A percentile compares a stretch with the other conserved stretches of the same genome.
phyloP scores from a whole-genome alignment of 1,284 basidiomycete species.

The Ustilago hordei region DNA sequence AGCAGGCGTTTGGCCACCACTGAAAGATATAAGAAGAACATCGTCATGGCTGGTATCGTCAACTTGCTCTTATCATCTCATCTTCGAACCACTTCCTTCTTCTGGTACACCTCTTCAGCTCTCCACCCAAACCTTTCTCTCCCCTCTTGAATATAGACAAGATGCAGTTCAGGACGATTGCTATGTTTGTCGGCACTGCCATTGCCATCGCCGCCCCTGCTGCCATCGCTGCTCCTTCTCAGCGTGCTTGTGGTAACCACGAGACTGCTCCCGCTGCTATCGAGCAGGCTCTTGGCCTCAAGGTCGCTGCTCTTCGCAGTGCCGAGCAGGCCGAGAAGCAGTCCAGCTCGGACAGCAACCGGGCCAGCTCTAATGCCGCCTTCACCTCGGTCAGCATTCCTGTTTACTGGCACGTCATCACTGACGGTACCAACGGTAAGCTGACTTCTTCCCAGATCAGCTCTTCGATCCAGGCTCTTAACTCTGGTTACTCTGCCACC shows the following conservation, averaged over 20 bases:
- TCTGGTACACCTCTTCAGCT: background rate
- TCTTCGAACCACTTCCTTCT: background rate
- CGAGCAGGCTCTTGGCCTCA: slow-evolving; percentile 24
- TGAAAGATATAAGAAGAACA: slow-evolving; percentile 1
- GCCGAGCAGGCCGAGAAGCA: background rate
- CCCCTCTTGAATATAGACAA: slow-evolving; percentile 7
- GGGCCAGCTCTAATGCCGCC: slow-evolving; percentile 4
- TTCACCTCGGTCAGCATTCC: slow-evolving; percentile 34
- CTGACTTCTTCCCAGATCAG: slow-evolving; percentile 33
- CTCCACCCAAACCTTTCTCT: background rate
- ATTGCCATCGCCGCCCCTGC: slow-evolving; percentile 23
- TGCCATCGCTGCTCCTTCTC: slow-evolving; percentile 18
- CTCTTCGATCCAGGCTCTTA: slow-evolving; percentile 73
- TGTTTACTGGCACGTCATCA: slow-evolving; percentile 54
- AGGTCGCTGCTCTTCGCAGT: slow-evolving; percentile 11
- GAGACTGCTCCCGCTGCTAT: slow-evolving; percentile 19
- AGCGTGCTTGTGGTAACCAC: slow-evolving; percentile 25
- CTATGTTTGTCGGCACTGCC: slow-evolving; percentile 23
- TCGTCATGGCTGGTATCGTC: background rate
- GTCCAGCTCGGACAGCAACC: background rate
- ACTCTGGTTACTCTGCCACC: slow-evolving; percentile 71
- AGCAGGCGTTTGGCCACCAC: background rate
- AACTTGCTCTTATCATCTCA: background rate
- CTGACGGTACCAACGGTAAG: slow-evolving; percentile 45
- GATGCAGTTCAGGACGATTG: slow-evolving; percentile 41